Base-by-base conservation (phyloP, 495 filamentous ascomycete genomes). In the Aspergillus haitiensis region DNA sequence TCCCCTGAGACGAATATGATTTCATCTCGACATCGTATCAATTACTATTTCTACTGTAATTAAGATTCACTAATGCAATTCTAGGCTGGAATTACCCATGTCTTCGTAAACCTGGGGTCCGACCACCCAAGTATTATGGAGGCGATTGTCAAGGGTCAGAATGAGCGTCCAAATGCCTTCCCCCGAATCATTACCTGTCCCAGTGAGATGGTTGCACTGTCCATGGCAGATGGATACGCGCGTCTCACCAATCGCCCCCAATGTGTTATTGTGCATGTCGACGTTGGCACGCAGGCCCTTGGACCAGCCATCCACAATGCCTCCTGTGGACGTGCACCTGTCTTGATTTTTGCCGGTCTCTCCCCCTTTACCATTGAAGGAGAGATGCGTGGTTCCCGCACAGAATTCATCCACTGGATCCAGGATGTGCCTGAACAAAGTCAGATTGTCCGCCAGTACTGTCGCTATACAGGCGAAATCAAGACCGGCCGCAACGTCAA, bases 361-460 rank as follows among this genome's bases (percentile, higher is more conserved):
- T 89, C 84, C 11, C 92, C 92, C 0, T 92, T 88, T 66, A 96
- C 92, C 1, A 81, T 88, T 27, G 90, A 96, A 61, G 92, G 92
- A 4, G 92, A 96, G 70, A 80, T 93, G 78, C 78, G 88, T 12
- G 92, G 92, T 8, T 89, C 84, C 5, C 79, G 92, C 54, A 95
- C 91, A 1, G 92, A 97, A 75, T 97, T 88, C 68, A 96, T 95
- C 66, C 92, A 97, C 66, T 97, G 92, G 89, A 87, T 95, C 31
- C 92, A 97, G 70, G 90, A 97, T 72, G 89, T 96, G 5, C 92
- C 91, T 1, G 91, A 97, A 62, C 92, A 97, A 70, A 90, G 88
- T 60, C 84, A 86, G 66, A 96, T 97, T 64, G 76, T 97, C 5
- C 81, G 80, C 5, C 92, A 97, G 74, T 97, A 96, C 71, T 97